phyloP scores from a whole-genome alignment of 2,329 filamentous ascomycete species.

The Colletotrichum plurivorum region DNA sequence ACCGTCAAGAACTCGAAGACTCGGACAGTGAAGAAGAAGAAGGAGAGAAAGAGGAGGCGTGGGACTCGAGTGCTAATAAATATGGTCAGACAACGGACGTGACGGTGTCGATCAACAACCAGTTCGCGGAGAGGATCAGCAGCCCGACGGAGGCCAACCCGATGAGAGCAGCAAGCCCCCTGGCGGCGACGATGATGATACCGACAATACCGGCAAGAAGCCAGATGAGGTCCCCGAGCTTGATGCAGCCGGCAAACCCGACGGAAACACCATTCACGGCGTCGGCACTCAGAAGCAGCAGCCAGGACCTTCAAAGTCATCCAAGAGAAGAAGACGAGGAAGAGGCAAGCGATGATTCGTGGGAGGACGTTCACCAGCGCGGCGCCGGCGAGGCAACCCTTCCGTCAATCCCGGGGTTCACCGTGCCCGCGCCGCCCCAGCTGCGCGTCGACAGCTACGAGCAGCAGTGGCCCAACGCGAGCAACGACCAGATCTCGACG shows the following conservation, averaged over 20 bases:
- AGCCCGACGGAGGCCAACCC: constrained; percentile 8
- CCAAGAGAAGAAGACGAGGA: constrained; percentile 37
- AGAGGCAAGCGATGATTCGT: constrained; percentile 39
- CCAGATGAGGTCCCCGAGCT: constrained; percentile 20
- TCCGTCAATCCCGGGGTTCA: background rate
- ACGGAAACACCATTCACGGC: constrained; percentile 15
- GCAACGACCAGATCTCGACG: constrained; percentile 31
- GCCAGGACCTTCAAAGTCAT: constrained; percentile 31
- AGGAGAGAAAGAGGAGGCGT: constrained; percentile 29
- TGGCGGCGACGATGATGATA: background rate
- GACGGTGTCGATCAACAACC: constrained; percentile 20
- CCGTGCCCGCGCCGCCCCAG: constrained; percentile 14
- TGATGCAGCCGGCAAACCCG: background rate
- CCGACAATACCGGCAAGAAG: constrained; percentile 13
- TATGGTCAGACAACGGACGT: constrained; percentile 33
- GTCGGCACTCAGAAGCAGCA: constrained; percentile 25
- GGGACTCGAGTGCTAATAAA: constrained; percentile 29
- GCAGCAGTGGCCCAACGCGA: constrained; percentile 31
- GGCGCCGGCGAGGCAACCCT: constrained; percentile 2
- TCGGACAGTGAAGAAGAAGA: constrained; percentile 30
- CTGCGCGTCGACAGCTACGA: constrained; percentile 31
- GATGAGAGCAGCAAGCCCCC: constrained; percentile 23
- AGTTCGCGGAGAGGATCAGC: background rate
- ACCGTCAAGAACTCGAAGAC: constrained; percentile 26
- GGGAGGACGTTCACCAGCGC: constrained; percentile 31